These are phyloP conservation scores for Phialophora chinensis DNA, from an alignment of 2,329 filamentous ascomycete species.

Conservation along the genomic window DNA sequence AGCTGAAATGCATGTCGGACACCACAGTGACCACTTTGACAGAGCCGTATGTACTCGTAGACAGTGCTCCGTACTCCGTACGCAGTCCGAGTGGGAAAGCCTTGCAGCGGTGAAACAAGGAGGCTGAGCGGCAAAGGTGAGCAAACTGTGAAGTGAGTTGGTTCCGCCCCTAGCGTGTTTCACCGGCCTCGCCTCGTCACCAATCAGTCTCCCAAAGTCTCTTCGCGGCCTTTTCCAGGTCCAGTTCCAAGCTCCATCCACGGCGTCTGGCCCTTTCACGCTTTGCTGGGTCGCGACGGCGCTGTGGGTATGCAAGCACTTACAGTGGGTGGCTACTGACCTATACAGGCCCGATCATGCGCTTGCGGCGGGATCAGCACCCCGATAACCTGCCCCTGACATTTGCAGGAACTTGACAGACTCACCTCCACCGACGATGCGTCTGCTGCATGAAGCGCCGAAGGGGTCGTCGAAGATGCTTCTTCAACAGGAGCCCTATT, in stretches of 20 bases:
- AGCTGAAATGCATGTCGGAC: not conserved
- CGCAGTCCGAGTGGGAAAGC: constrained; percentile 16
- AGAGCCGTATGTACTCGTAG: not conserved
- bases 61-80: not conserved
- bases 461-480: constrained; percentile 10
- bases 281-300: not conserved
- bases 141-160: constrained; percentile 5
- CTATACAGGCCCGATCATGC: constrained; percentile 7
- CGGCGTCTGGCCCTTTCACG: constrained; percentile 27
- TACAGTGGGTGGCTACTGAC: constrained; percentile 6
- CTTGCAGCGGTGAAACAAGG: constrained; percentile 36
- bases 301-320: constrained; percentile 21
- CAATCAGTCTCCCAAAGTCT: constrained; percentile 30
- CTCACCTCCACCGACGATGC: constrained; percentile 9
- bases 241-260: constrained; percentile 15
- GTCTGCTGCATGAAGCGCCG: constrained; percentile 19
- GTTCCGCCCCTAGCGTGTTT: constrained; percentile 32
- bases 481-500: constrained; percentile 9
- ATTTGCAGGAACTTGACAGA: constrained; percentile 17
- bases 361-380: constrained; percentile 14
- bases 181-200: constrained; percentile 23
- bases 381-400: constrained; percentile 13
- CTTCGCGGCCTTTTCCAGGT: constrained; percentile 12
- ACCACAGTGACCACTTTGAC: not conserved
- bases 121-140: constrained; percentile 29